These are phyloP conservation scores for Cucurbita pepo DNA, from an alignment of 306 rosid genomes.

Conservation along the genomic window DNA sequence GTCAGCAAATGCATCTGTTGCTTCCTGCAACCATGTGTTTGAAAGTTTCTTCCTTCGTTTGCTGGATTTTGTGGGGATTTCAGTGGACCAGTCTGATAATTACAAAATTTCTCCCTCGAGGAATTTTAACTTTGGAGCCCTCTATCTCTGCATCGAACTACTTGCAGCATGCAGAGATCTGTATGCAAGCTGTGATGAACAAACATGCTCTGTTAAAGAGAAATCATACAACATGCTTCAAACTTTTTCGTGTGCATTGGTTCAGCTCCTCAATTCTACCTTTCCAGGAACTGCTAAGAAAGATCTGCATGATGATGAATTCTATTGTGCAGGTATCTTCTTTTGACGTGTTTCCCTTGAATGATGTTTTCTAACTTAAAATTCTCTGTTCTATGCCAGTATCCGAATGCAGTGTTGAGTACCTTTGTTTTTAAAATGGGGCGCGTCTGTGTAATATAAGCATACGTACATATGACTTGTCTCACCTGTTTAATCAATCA, in stretches of 20 bases:
- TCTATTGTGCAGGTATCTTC: slow-evolving; percentile 54
- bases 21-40: slow-evolving; percentile 50
- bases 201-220: slow-evolving; percentile 21
- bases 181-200: slow-evolving; percentile 23
- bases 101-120: slow-evolving; percentile 11
- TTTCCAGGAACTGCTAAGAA: slow-evolving; percentile 20
- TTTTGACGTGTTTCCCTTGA: neutral
- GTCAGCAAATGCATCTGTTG: slow-evolving; percentile 36
- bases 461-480: neutral
- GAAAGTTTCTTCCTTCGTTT: slow-evolving; percentile 40
- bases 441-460: neutral
- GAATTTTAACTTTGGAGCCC: slow-evolving; percentile 47
- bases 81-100: slow-evolving; percentile 15
- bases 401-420: neutral
- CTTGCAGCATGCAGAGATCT: slow-evolving; percentile 53
- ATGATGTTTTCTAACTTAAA: neutral
- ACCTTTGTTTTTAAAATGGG: neutral
- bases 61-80: slow-evolving; percentile 38
- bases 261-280: slow-evolving; percentile 42
- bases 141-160: slow-evolving; percentile 66
- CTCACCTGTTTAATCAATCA: neutral
- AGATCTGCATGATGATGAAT: slow-evolving; percentile 31
- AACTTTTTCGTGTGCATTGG: slow-evolving; percentile 30
- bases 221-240: slow-evolving; percentile 35
- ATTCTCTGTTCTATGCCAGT: neutral